Base-by-base conservation (phyloP, 805 yeast genomes). In the Metschnikowia gruessii region DNA sequence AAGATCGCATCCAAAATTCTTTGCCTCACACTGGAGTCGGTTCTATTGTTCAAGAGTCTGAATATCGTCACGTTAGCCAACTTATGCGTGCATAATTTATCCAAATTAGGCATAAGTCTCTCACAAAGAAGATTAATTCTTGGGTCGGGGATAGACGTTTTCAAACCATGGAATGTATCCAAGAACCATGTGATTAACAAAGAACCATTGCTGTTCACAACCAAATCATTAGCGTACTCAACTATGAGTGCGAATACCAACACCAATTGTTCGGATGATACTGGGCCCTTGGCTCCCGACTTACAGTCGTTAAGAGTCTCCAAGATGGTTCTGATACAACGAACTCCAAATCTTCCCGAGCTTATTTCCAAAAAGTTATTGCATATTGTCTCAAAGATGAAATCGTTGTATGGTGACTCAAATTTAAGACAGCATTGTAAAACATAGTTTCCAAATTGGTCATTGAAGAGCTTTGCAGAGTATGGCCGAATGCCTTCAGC, bases 391-490 rank as follows among this genome's bases (percentile, higher is more conserved):
- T 91, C 96, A 63, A 87, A 85, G 35, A 94, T 86, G 60, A 92
- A 92, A 60, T 87, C 89, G 61, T 87, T 87, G 77, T 83, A 90
- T 0, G 96, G 96, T 6, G 85, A 69, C 0, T 92, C 94, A 69
- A 91, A 92, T 61, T 87, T 87, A 55, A 91, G 76, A 58, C 96
- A 94, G 46, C 97, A 88, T 68, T 94, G 99, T 45, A 94, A 80
- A 15, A 91, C 97, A 64, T 94, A 94, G 65, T 94, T 94, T 50
- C 98, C 99, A 72, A 87, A 94, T 63, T 94, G 98, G 62, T 94
- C 99, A 60, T 90, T 84, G 62, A 94, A 86, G 54, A 94, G 72
- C 41, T 91, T 87, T 0, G 86, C 87, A 39, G 94, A 80, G 60
- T 85, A 90, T 1, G 95, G 94, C 49, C 80, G 79, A 52, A 94